Conservation (phyloP, 2,329 filamentous ascomycete species). For the Lasiodiplodia theobromae region DNA sequence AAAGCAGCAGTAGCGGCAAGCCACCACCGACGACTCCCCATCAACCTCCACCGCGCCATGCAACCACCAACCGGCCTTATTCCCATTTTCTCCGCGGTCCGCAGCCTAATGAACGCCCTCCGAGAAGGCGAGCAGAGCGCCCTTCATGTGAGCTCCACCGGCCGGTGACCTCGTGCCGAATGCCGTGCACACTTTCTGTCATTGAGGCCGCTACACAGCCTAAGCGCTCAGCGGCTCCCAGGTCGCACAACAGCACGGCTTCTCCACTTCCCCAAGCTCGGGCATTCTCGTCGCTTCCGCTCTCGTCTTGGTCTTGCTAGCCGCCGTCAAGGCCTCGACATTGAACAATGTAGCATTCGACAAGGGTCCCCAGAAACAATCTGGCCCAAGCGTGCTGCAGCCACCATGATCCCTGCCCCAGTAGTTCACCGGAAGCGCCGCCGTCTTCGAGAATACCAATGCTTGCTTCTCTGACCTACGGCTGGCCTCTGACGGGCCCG, state of each 20-base stretch:
- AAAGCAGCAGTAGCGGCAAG: conserved; percentile 12
- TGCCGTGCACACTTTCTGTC: not conserved
- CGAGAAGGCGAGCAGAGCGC: not conserved
- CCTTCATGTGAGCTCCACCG: not conserved
- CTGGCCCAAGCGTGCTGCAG: conserved; percentile 24
- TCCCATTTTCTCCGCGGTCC: not conserved
- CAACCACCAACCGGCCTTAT: conserved; percentile 2
- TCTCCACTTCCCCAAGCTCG: conserved; percentile 3
- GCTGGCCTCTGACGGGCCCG: too few relatives aligned
- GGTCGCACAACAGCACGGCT: not conserved
- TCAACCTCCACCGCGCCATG: not conserved
- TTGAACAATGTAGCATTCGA: not conserved
- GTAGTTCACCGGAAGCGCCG: not conserved
- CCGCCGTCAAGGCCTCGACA: not conserved
- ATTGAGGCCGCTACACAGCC: not conserved
- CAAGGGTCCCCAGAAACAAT: not conserved
- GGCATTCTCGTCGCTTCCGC: not conserved
- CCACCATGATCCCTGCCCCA: conserved; percentile 15
- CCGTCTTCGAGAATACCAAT: conserved; percentile 1
- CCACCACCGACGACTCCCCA: conserved; percentile 12
- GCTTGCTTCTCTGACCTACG: too few relatives aligned
- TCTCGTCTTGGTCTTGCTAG: not conserved
- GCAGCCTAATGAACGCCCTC: not conserved
- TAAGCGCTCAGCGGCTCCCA: conserved; percentile 20
- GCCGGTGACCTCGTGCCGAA: conserved; percentile 7